phyloP scores from a whole-genome alignment of 176 grass and related monocot genomes.

The Juncus effusus region DNA sequence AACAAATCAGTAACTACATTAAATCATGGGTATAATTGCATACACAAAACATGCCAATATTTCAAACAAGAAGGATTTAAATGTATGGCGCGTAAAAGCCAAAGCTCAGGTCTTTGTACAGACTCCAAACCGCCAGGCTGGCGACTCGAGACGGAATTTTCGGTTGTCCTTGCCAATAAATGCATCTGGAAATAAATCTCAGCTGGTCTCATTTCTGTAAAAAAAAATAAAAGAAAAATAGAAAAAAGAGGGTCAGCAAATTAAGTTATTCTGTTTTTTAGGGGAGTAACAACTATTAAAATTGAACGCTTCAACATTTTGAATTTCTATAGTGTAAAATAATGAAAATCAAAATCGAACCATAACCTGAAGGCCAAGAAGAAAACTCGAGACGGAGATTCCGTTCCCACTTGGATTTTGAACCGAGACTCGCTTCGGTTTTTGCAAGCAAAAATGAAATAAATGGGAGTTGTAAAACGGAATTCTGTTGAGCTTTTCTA shows the following conservation, averaged over 20 bases:
- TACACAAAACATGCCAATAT: constrained; percentile 72
- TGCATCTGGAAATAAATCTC: constrained; percentile 97
- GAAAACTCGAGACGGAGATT: constrained; percentile 88
- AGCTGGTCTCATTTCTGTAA: constrained; percentile 65
- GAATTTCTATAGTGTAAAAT: no score
- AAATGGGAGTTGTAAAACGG: constrained; percentile 44
- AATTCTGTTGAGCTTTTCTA: constrained; percentile 69
- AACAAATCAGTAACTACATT: no score
- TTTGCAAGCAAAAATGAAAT: constrained; percentile 75
- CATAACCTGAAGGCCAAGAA: constrained; percentile 81
- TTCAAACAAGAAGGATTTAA: constrained; percentile 69
- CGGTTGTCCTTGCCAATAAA: constrained; percentile 41
- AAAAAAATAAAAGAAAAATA: not conserved
- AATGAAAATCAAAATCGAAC: no score
- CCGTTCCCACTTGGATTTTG: constrained; percentile 83
- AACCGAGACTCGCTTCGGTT: constrained; percentile 86
- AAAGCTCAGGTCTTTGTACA: constrained; percentile 45
- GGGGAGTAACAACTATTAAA: no score
- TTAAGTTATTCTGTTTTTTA: no score
- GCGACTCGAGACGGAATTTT: constrained; percentile 7
- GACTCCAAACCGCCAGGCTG: constrained; percentile 37
- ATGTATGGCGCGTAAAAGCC: constrained; percentile 78
- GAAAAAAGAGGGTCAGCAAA: not conserved
- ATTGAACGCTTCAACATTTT: no score
- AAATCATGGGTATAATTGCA: constrained; percentile 29